Conservation (phyloP, 495 filamentous ascomycete genomes). For the Lasiosphaeria ovina region DNA sequence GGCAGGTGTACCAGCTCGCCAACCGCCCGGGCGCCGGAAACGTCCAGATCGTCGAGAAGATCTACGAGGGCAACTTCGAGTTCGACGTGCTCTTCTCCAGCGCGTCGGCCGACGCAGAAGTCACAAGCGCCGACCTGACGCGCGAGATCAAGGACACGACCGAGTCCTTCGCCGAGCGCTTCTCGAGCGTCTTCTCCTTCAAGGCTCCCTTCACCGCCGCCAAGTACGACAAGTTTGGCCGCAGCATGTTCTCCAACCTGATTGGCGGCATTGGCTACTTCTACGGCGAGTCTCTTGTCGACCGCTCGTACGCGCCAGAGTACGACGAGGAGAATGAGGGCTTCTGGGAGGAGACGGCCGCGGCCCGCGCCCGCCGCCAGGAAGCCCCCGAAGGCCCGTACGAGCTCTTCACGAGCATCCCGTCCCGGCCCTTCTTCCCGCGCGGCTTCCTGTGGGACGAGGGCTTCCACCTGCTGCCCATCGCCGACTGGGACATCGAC, state of each 20-base stretch:
- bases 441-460: slow-evolving; percentile 98
- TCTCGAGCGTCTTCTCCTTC: slow-evolving; percentile 68
- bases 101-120: slow-evolving; percentile 59
- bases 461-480: slow-evolving; percentile 90
- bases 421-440: slow-evolving; percentile 93
- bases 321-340: slow-evolving; percentile 97
- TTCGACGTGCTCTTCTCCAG: slow-evolving; percentile 94
- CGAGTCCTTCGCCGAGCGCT: slow-evolving; percentile 69
- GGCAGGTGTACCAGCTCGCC: slow-evolving; percentile 77
- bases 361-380: slow-evolving; percentile 62
- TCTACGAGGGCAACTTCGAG: slow-evolving; percentile 88
- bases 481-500: slow-evolving; percentile 91
- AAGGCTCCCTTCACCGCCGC: slow-evolving; percentile 70
- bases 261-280: slow-evolving; percentile 96
- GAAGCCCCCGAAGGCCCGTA: slow-evolving; percentile 76
- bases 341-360: slow-evolving; percentile 88
- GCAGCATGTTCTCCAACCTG: slow-evolving; percentile 90
- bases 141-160: slow-evolving; percentile 64
- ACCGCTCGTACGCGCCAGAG: slow-evolving; percentile 83
- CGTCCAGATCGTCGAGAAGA: slow-evolving; percentile 85
- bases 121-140: slow-evolving; percentile 63
- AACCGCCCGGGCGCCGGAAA: slow-evolving; percentile 73
- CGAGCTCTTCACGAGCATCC: slow-evolving; percentile 89
- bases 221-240: slow-evolving; percentile 76
- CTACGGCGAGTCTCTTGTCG: slow-evolving; percentile 79